phyloP scores from a whole-genome alignment of 1,284 basidiomycete species.

The Moesziomyces sp. region DNA sequence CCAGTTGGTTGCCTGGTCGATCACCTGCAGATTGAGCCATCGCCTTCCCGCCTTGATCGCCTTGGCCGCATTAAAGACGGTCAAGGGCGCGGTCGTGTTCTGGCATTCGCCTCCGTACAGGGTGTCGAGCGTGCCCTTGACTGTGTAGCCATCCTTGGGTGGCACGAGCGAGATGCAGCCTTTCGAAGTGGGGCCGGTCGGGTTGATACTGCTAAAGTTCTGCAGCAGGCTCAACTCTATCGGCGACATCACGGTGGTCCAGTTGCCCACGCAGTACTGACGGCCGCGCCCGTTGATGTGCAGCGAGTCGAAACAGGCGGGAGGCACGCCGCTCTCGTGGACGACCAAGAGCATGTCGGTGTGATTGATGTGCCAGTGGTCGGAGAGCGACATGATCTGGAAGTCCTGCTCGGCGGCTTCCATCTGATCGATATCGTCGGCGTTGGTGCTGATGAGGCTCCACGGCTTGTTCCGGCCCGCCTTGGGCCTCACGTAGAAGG shows the following conservation, averaged over 20 bases:
- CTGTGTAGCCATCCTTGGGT: constrained; percentile 36
- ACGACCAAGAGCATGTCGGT: constrained; percentile 45
- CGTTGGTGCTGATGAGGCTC: constrained; percentile 29
- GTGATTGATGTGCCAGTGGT: constrained; percentile 55
- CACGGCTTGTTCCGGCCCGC: constrained; percentile 37
- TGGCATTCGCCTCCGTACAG: constrained; percentile 45
- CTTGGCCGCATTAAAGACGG: constrained; percentile 37
- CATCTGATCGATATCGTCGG: constrained; percentile 42
- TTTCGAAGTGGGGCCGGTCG: constrained; percentile 42
- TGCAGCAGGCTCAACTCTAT: constrained; percentile 22
- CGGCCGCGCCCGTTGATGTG: constrained; percentile 51
- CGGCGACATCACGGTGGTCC: constrained; percentile 23
- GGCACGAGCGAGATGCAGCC: constrained; percentile 53
- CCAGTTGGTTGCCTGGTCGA: constrained; percentile 43
- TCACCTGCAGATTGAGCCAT: constrained; percentile 47
- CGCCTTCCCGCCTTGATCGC: constrained; percentile 29
- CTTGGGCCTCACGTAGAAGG: constrained; percentile 49
- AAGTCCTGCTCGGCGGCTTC: constrained; percentile 45
- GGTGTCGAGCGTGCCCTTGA: constrained; percentile 34
- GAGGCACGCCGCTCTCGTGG: constrained; percentile 49
- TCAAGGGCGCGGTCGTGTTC: constrained; percentile 47
- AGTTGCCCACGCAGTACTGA: constrained; percentile 45
- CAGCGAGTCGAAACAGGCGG: constrained; percentile 51
- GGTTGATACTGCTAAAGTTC: constrained; percentile 43
- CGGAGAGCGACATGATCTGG: constrained; percentile 33